Evolutionary conservation across 257 asterid genomes (phyloP), one percentile per base, ranked within the genome.

Genomic region (Fraxinus quadrangulata): DNA sequence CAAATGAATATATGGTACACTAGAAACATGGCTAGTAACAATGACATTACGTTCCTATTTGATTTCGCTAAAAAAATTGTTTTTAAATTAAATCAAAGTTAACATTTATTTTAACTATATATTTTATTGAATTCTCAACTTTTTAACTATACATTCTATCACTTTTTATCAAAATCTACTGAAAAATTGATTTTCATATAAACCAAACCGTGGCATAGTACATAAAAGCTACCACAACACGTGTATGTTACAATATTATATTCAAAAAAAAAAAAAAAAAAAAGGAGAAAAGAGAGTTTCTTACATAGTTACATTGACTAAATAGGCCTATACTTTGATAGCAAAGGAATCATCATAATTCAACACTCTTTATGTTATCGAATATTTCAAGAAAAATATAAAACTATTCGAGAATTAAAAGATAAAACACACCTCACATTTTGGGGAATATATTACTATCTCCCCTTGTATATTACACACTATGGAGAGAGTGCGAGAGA

Each of bases 391-490:
- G 36, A 79, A 82, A 75, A 76, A 28, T 69, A 73, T 76, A 70
- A 54, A 63, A 63, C 68, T 6, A n/a, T 59, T 7, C 28, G 66
- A 63, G n/a, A 37, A n/a, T 23, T 26, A 37, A 70, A 65, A 75
- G 75, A 76, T 70, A 79, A 79, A 45, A 26, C 86, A 78, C 88
- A 71, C 86, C 81, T 70, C 54, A 78, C 79, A 75, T 69, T 67
- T 72, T 63, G 81, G 81, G 80, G 75, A 75, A 72, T 42, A 84
- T 75, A 40, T 68, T 81, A 70, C 77, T 76, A 80, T 34, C 80
- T 74, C 75, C 63, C 87, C 89, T 72, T 66, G 76, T 87, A 85
- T 85, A 81, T 80, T 83, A 85, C 89, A 83, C 81, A 73, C 79
- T n/a, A 17, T 6, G 19, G 47, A 67, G 71, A 72, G 21, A 45